A percentile compares a stretch with the other conserved stretches of the same genome.
phyloP scores from a whole-genome alignment of 345 rosid species.

The Hibiscus tridactylites region DNA sequence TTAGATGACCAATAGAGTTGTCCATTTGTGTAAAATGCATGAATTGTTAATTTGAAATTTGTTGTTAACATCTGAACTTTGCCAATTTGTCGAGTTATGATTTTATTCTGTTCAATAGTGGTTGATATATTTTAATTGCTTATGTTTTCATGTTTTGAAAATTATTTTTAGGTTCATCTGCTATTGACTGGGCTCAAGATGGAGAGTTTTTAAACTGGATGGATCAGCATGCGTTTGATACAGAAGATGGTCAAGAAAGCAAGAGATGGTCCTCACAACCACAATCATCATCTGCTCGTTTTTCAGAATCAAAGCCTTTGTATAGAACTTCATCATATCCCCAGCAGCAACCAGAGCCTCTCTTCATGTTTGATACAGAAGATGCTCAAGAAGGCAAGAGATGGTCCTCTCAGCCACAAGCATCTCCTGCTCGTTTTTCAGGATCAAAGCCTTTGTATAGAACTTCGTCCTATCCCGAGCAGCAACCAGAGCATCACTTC shows the following conservation, averaged over 20 bases:
- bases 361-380: slow-evolving; percentile 38
- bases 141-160: background rate
- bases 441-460: slow-evolving; percentile 67
- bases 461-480: slow-evolving; percentile 77
- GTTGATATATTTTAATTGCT: background rate
- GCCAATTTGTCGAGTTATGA: background rate
- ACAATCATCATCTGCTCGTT: slow-evolving; percentile 32
- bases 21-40: background rate
- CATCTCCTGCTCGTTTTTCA: slow-evolving; percentile 30
- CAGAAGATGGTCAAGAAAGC: slow-evolving; percentile 51
- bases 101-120: background rate
- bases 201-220: slow-evolving; percentile 64
- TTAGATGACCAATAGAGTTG: background rate
- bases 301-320: slow-evolving; percentile 54
- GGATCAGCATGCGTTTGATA: slow-evolving; percentile 53
- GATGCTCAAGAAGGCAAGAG: slow-evolving; percentile 53
- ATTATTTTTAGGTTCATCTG: slow-evolving; percentile 67
- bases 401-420: slow-evolving; percentile 78
- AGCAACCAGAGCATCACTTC: slow-evolving; percentile 56
- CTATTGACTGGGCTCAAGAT: slow-evolving; percentile 84
- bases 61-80: background rate
- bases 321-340: slow-evolving; percentile 89
- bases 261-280: slow-evolving; percentile 87
- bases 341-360: slow-evolving; percentile 54
- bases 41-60: background rate